A percentile compares a stretch with the other conserved stretches of the same genome.
These are phyloP conservation scores for Endoconidiophora polonica DNA, from an alignment of 2,329 filamentous ascomycete species.

Conservation along the genomic window DNA sequence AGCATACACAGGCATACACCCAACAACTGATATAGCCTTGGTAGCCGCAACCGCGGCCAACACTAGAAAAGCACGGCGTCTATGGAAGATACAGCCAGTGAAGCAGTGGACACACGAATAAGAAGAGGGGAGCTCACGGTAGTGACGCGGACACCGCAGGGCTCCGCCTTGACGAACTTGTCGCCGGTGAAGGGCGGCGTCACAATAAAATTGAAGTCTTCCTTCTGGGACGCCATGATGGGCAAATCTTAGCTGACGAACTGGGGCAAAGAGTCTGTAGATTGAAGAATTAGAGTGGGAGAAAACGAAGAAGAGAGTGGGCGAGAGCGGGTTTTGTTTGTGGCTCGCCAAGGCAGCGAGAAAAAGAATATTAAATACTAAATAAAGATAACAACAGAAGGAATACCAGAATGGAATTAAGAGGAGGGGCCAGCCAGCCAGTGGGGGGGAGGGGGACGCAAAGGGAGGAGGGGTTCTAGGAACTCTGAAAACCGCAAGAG, in stretches of 20 bases:
- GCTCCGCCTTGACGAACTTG: slow-evolving; percentile 55
- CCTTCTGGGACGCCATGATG: slow-evolving; percentile 17
- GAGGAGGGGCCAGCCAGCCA: too few species aligned
- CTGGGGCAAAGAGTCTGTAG: neutral
- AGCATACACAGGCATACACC: too few species aligned
- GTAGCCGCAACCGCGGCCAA: too few species aligned
- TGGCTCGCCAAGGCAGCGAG: too few species aligned
- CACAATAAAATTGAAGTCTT: slow-evolving; percentile 27
- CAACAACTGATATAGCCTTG: too few species aligned
- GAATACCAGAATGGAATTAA: neutral
- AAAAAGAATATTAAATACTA: neutral
- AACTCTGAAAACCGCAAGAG: too few species aligned
- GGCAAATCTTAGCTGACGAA: slow-evolving; percentile 3
- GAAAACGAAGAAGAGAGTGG: slow-evolving; percentile 3
- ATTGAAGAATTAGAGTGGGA: neutral
- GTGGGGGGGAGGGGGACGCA: neutral
- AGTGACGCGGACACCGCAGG: slow-evolving; percentile 31
- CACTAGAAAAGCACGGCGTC: too few species aligned
- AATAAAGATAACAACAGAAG: too few species aligned
- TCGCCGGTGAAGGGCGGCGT: slow-evolving; percentile 26
- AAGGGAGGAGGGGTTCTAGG: neutral
- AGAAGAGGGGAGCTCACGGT: slow-evolving; percentile 21
- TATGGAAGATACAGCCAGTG: too few species aligned
- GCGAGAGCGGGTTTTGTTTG: slow-evolving; percentile 8
- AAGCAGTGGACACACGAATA: too few species aligned